A percentile compares a stretch with the other conserved stretches of the same genome.
Conservation (phyloP, 352 stramenopile genomes). For the Pythium folliculosum region DNA sequence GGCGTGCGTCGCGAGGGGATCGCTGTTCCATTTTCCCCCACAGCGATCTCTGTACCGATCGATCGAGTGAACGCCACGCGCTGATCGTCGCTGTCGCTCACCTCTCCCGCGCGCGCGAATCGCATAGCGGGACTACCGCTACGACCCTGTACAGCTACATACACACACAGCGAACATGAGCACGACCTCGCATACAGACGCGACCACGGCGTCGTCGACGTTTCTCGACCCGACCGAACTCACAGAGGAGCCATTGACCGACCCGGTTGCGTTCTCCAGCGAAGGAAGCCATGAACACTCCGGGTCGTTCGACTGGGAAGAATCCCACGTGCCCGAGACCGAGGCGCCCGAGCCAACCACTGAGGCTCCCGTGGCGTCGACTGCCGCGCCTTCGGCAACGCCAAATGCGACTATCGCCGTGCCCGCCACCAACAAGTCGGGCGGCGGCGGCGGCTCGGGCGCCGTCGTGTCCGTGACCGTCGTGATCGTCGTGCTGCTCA, state of each 20-base stretch:
- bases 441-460: not conserved
- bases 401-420: not conserved
- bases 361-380: not conserved
- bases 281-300: slow-evolving; percentile 9
- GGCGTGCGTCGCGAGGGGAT: not conserved
- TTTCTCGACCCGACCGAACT: slow-evolving; percentile 6
- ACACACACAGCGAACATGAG: not conserved
- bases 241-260: slow-evolving; percentile 1
- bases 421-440: slow-evolving; percentile 9
- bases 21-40: not conserved
- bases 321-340: not conserved
- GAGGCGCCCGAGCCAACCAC: not conserved
- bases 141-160: not conserved
- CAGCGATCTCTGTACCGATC: not conserved
- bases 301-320: slow-evolving; percentile 15
- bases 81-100: not conserved
- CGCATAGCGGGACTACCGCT: too few relatives aligned
- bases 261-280: not conserved
- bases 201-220: slow-evolving; percentile 6
- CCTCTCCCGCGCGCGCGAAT: too few relatives aligned
- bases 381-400: slow-evolving; percentile 1
- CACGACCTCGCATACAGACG: not conserved
- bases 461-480: slow-evolving; percentile 17
- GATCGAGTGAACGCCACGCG: too few relatives aligned
- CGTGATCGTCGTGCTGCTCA: slow-evolving; percentile 15